These are phyloP conservation scores for Pichia deserticola DNA, from an alignment of 805 yeast genomes.

Conservation along the genomic window DNA sequence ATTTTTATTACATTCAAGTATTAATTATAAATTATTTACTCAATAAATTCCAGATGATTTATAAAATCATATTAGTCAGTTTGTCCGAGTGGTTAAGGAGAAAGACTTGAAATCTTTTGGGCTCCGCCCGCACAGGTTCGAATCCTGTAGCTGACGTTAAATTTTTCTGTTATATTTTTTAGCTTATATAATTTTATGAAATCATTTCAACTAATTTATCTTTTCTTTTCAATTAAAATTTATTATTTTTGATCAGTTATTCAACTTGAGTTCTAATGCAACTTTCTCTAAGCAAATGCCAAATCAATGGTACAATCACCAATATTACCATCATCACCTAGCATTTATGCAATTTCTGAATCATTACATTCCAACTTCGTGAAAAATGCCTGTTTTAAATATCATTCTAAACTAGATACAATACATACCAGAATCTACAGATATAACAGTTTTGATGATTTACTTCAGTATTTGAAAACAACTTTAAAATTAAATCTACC, in stretches of 20 bases:
- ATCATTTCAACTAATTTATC: no score
- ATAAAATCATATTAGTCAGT: slow-evolving; percentile 10
- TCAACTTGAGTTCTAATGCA: no score
- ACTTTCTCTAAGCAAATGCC: no score
- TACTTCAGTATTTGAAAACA: not conserved
- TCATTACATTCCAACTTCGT: not conserved
- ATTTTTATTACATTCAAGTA: no score
- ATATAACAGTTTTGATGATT: slow-evolving; percentile 4
- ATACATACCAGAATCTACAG: slow-evolving; percentile 5
- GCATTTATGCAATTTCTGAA: not conserved
- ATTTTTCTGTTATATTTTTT: not conserved
- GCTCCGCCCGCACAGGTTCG: slow-evolving; percentile 17
- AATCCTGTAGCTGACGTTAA: slow-evolving; percentile 15
- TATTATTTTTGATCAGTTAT: no score
- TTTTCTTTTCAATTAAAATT: no score
- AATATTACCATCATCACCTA: not conserved
- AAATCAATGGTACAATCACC: not conserved
- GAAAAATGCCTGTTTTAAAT: not conserved
- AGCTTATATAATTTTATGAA: no score
- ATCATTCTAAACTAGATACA: slow-evolving; percentile 3
- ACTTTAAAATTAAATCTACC: slow-evolving; percentile 2
- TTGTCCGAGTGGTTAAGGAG: slow-evolving; percentile 17
- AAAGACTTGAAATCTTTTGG: slow-evolving; percentile 16
- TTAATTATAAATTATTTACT: no score
- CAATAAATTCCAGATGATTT: no score